Percentiles rank a stretch among this genome's conserved stretches.
These are phyloP conservation scores for Pythium coloratum DNA, from an alignment of 352 stramenopile species.

Conservation along the genomic window DNA sequence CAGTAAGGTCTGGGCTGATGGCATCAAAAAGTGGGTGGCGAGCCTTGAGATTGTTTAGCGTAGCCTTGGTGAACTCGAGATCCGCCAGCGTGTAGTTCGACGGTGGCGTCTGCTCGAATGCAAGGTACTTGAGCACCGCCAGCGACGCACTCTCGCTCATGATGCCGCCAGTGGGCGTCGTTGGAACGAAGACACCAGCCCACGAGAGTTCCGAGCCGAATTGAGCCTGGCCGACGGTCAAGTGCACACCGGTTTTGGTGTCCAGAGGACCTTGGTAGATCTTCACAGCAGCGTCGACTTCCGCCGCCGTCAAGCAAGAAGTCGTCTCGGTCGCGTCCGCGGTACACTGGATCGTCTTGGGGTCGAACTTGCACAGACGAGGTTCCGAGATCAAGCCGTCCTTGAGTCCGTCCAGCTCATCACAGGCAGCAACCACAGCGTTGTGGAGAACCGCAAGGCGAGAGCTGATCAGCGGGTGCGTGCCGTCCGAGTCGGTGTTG, in stretches of 20 bases:
- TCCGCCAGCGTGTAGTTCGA: slow-evolving; percentile 45
- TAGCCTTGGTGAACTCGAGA: slow-evolving; percentile 39
- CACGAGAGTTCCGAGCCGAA: slow-evolving; percentile 46
- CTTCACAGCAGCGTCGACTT: slow-evolving; percentile 34
- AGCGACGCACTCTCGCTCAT: slow-evolving; percentile 38
- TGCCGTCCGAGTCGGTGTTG: slow-evolving; percentile 34
- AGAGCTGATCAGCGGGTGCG: slow-evolving; percentile 30
- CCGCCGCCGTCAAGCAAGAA: slow-evolving; percentile 34
- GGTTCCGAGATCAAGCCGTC: slow-evolving; percentile 42
- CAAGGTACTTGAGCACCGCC: slow-evolving; percentile 41
- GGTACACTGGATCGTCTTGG: slow-evolving; percentile 33
- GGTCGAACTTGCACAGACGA: slow-evolving; percentile 36
- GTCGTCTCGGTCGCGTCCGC: slow-evolving; percentile 32
- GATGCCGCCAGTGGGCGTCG: slow-evolving; percentile 25
- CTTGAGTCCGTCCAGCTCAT: slow-evolving; percentile 38
- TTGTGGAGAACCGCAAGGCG: slow-evolving; percentile 37
- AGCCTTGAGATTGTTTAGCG: slow-evolving; percentile 34
- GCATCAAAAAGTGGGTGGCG: slow-evolving; percentile 40
- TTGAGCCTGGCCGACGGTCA: slow-evolving; percentile 46
- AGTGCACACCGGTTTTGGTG: slow-evolving; percentile 23
- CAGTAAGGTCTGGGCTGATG: slow-evolving; percentile 37
- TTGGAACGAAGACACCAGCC: slow-evolving; percentile 40
- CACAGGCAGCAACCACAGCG: slow-evolving; percentile 37
- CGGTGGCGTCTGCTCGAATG: slow-evolving; percentile 37
- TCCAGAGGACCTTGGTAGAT: slow-evolving; percentile 46